Percentiles rank a stretch among this genome's conserved stretches.
Conservation (phyloP, 805 yeast genomes). For the Blastobotrys mokoenaii region DNA sequence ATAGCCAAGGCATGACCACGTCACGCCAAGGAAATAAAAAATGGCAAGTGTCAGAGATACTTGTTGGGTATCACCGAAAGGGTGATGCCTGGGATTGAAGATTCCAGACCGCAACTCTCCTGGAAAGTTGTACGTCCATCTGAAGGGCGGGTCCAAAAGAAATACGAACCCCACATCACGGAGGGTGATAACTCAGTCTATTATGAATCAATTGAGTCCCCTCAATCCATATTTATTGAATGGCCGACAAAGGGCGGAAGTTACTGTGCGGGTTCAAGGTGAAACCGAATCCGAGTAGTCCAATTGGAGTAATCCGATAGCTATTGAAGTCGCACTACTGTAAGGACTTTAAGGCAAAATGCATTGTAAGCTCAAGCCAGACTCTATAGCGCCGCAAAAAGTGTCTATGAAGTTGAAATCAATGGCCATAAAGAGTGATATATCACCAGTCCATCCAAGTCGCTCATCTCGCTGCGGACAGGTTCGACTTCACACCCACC, state of each 20-base stretch:
- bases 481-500: conserved; percentile 23
- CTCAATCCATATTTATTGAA: conserved; percentile 5
- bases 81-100: conserved; percentile 4
- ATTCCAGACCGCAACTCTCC: conserved; percentile 5
- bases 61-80: conserved; percentile 4
- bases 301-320: conserved; percentile 2
- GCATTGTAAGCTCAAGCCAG: conserved; percentile 3
- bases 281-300: conserved; percentile 2
- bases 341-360: conserved; percentile 3
- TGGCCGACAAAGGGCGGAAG: conserved; percentile 7
- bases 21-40: background rate
- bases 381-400: conserved; percentile 21
- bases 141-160: conserved; percentile 4
- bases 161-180: conserved; percentile 2
- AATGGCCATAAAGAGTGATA: conserved; percentile 19
- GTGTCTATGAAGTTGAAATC: conserved; percentile 21
- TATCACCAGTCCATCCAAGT: conserved; percentile 21
- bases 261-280: conserved; percentile 5
- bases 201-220: background rate
- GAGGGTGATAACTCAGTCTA: background rate
- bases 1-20: no score
- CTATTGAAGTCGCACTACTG: conserved; percentile 4
- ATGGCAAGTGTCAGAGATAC: conserved; percentile 3
- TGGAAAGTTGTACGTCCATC: conserved; percentile 4
- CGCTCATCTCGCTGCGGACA: no score